These are phyloP conservation scores for Saccharomyces hybrid DNA, from an alignment of 1,139 yeast genomes.

Conservation along the genomic window DNA sequence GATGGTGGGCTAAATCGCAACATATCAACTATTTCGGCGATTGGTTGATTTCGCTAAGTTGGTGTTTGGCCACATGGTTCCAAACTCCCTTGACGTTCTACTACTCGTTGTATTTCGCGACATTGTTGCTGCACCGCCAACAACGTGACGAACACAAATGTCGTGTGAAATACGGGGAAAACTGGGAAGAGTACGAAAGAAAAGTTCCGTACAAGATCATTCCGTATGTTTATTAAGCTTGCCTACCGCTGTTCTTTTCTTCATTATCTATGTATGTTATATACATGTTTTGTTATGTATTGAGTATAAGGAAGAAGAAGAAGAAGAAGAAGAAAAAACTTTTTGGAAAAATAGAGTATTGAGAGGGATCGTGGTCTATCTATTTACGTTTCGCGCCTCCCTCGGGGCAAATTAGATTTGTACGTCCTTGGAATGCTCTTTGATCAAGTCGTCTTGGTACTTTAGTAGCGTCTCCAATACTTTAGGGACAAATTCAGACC, in stretches of 20 bases:
- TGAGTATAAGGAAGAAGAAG: constrained; percentile 1
- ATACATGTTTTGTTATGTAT: not conserved
- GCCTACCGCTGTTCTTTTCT: constrained; percentile 2
- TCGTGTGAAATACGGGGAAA: constrained; percentile 70
- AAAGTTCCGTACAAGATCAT: constrained; percentile 83
- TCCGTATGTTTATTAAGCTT: constrained; percentile 66
- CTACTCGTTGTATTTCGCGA: constrained; percentile 76
- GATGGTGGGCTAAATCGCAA: constrained; percentile 95
- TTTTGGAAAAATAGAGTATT: too few species aligned
- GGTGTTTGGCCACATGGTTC: constrained; percentile 90
- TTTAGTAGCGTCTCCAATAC: constrained; percentile 42
- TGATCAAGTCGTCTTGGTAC: constrained; percentile 56
- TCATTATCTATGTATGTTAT: not conserved
- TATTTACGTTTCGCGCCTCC: not conserved
- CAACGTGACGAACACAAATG: constrained; percentile 89
- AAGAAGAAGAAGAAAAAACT: not conserved
- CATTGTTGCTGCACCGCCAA: constrained; percentile 80
- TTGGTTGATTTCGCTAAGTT: constrained; percentile 84
- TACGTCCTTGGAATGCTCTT: constrained; percentile 53
- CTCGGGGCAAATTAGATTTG: constrained; percentile 36
- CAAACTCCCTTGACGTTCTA: constrained; percentile 79
- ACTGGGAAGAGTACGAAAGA: constrained; percentile 76
- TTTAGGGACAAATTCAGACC: constrained; percentile 44
- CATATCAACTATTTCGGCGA: constrained; percentile 95
- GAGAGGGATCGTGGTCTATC: not conserved